Evolutionary conservation across 2,329 filamentous ascomycete genomes (phyloP).

Genomic region (Exophiala oligosperma): DNA sequence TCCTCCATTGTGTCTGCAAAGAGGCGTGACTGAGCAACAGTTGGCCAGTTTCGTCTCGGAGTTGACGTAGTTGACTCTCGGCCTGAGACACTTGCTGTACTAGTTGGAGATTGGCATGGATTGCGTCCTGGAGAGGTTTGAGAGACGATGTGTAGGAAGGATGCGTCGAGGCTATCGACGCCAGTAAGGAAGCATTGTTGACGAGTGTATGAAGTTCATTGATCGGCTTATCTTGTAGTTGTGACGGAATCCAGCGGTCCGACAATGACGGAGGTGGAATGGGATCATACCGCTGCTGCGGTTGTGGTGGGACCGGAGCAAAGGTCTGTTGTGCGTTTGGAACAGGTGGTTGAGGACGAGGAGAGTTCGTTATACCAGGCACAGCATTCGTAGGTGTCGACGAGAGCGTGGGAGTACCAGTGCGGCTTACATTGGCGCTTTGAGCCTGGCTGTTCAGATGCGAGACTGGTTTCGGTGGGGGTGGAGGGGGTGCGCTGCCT

Average conservation of each 20-base stretch:
- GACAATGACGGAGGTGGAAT: constrained; percentile 26
- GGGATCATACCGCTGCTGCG: constrained; percentile 27
- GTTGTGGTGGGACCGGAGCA: constrained; percentile 31
- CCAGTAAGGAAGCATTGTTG: constrained; percentile 65
- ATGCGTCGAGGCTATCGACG: constrained; percentile 75
- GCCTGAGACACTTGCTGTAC: constrained; percentile 50
- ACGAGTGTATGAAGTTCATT: constrained; percentile 72
- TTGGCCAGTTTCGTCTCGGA: constrained; percentile 71
- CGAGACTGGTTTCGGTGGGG: constrained; percentile 23
- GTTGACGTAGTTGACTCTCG: constrained; percentile 48
- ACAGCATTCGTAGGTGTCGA: constrained; percentile 32
- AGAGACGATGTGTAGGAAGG: constrained; percentile 68
- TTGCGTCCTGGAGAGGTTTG: constrained; percentile 61
- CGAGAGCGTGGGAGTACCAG: constrained; percentile 14
- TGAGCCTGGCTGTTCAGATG: constrained; percentile 13
- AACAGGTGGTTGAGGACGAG: constrained; percentile 35
- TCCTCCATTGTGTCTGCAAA: constrained; percentile 87
- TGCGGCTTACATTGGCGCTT: constrained; percentile 14
- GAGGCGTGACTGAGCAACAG: constrained; percentile 80
- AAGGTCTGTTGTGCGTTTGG: constrained; percentile 40
- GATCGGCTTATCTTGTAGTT: constrained; percentile 22
- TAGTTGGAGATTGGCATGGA: constrained; percentile 71
- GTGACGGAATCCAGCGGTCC: constrained; percentile 23
- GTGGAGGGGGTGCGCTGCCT: constrained; percentile 18
- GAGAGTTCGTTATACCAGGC: constrained; percentile 14